A percentile compares a stretch with the other conserved stretches of the same genome.
These are phyloP conservation scores for Backusella macrospora DNA, from an alignment of 192 early-diverging fungal genomes.

Conservation along the genomic window DNA sequence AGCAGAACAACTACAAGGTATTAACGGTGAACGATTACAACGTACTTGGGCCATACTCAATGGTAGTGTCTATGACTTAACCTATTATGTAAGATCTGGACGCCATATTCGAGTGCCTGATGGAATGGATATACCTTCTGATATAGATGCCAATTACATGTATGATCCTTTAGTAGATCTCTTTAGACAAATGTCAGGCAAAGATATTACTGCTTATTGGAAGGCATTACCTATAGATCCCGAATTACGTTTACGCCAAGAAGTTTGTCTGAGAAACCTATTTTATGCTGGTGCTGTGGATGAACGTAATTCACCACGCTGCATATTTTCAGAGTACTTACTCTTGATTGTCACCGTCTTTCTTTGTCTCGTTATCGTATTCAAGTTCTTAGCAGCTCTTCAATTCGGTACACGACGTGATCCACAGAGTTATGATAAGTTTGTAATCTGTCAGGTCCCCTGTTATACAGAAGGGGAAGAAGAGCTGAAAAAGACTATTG, in stretches of 20 bases:
- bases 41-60: constrained; percentile 66
- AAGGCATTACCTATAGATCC: constrained; percentile 55
- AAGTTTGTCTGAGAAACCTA: constrained; percentile 78
- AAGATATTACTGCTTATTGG: constrained; percentile 65
- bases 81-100: constrained; percentile 64
- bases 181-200: constrained; percentile 63
- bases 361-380: constrained; percentile 80
- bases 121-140: constrained; percentile 40
- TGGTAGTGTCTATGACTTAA: constrained; percentile 73
- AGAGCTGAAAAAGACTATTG: constrained; percentile 70
- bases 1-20: constrained; percentile 33
- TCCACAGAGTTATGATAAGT: constrained; percentile 71
- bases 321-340: constrained; percentile 85
- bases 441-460: constrained; percentile 77
- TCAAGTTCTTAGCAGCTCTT: constrained; percentile 75
- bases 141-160: constrained; percentile 60
- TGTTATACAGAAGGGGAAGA: constrained; percentile 85
- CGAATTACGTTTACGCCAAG: constrained; percentile 46
- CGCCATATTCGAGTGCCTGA: constrained; percentile 45
- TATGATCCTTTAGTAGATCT: constrained; percentile 61
- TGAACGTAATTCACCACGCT: constrained; percentile 72
- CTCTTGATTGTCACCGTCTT: constrained; percentile 79
- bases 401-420: constrained; percentile 62
- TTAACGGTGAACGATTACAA: constrained; percentile 39
- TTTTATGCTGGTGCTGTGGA: constrained; percentile 90